Base-by-base conservation (phyloP, 768 basidiomycete genomes). In the Amanita pseudoporphyria region DNA sequence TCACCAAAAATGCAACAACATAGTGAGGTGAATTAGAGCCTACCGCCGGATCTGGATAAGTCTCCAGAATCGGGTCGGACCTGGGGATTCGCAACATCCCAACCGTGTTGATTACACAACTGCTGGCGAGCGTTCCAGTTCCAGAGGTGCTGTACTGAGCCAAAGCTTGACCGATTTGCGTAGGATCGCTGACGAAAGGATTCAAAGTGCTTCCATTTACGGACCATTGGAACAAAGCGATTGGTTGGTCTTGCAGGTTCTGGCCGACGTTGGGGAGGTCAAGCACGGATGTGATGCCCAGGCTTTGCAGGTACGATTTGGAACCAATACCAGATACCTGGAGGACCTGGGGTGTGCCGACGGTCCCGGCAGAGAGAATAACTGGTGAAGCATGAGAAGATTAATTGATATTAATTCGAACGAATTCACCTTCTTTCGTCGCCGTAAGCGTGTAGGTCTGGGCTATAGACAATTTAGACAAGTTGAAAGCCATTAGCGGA, bases 181-280 rank as follows among this genome's bases (percentile, higher is more conserved):
- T 56, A 3, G 59, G 38, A 41, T 65, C 59, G 10, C 61, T 55
- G 24, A 56, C 42, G 19, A 64, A 53, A 31, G 42, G 26, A 45
- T 69, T 65, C 14, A 60, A 54, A 3, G 62, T 68, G 13, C 54
- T 57, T 3, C 57, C 56, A 18, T 61, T 58, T 13, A 62, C 62
- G n/a, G 60, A 57, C 51, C 58, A 63, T 14, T 46, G 45, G 21
- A 46, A 33, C 21, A 24, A 21, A 22, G 32, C 22, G 14, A 46
- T 46, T n/a, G 45, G 45, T 36, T 46, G 45, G n/a, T 46, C 45
- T 36, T 46, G 45, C 14, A 46, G 21, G 22, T 46, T 46, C 48
- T 63, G 54, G 9, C 70, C 70, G 18, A 71, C 70, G 19, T 60
- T 57, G 2, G 69, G 69, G 12, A 65, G 54, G 52, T 69, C 26